Conservation (phyloP, 2,329 filamentous ascomycete species). For the Colletotrichum theobromicola region DNA sequence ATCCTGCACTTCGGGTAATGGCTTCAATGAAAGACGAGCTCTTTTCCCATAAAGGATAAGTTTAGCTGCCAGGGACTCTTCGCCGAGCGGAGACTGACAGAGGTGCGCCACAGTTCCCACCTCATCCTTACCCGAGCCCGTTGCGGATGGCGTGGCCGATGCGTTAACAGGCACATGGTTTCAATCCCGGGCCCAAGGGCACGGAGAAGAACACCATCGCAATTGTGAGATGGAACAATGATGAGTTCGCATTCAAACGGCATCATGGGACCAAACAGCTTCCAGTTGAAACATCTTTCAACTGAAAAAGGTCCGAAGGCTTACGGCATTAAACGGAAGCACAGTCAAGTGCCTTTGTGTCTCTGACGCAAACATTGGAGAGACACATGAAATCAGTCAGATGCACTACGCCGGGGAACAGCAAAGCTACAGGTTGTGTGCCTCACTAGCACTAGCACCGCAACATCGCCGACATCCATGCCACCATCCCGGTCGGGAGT, state of each 20-base stretch:
- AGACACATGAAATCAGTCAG: not conserved
- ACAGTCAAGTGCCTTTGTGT: not conserved
- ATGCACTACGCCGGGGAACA: not conserved
- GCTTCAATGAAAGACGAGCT: not conserved
- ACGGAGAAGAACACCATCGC: not conserved
- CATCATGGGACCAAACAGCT: not conserved
- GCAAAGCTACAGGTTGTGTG: not conserved
- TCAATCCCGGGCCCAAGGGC: not conserved
- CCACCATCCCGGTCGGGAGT: not conserved
- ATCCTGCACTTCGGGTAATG: not conserved
- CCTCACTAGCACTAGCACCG: not conserved
- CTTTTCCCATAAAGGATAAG: not conserved
- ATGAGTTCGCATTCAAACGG: not conserved
- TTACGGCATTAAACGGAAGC: not conserved
- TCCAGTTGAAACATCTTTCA: not conserved
- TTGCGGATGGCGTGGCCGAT: not conserved
- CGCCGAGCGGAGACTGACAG: not conserved
- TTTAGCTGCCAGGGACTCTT: not conserved
- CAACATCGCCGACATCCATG: not conserved
- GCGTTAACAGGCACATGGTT: not conserved
- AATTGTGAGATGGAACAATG: not conserved
- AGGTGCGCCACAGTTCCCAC: not conserved
- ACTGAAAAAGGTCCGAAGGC: not conserved
- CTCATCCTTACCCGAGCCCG: not conserved
- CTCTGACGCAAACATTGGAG: not conserved